phyloP scores from a whole-genome alignment of 2,329 filamentous ascomycete species.

The Gliomastix tumulicola region DNA sequence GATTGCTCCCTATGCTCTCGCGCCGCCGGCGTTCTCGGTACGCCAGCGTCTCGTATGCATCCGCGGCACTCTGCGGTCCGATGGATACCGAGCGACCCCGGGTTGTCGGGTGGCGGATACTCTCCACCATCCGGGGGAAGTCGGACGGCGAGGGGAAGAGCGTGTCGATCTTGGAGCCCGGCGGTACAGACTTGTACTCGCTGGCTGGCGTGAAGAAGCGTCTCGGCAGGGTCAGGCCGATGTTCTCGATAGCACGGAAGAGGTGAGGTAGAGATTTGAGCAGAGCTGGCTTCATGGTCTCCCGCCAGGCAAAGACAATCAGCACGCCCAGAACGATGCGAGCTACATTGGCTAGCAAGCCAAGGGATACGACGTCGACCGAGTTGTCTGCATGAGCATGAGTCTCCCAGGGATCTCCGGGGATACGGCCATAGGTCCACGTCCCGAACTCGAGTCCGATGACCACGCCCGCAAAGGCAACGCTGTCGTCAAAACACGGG shows the following conservation, averaged over 20 bases:
- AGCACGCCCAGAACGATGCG: slow-evolving; percentile 76
- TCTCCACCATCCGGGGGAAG: slow-evolving; percentile 73
- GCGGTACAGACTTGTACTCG: slow-evolving; percentile 78
- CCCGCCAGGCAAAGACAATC: slow-evolving; percentile 84
- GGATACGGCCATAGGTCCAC: slow-evolving; percentile 69
- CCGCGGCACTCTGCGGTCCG: slow-evolving; percentile 90
- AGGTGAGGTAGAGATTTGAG: slow-evolving; percentile 74
- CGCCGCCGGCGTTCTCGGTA: slow-evolving; percentile 65
- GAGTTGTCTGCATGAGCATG: slow-evolving; percentile 42
- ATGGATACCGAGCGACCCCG: slow-evolving; percentile 79
- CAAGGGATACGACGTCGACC: slow-evolving; percentile 60
- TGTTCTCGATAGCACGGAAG: slow-evolving; percentile 77
- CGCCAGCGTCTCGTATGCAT: slow-evolving; percentile 91
- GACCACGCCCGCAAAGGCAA: slow-evolving; percentile 85
- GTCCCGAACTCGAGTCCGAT: slow-evolving; percentile 77
- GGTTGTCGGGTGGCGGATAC: slow-evolving; percentile 65
- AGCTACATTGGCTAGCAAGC: slow-evolving; percentile 53
- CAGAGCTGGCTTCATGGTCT: slow-evolving; percentile 77
- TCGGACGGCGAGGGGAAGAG: slow-evolving; percentile 86
- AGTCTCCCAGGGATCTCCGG: slow-evolving; percentile 32
- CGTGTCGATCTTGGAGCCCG: slow-evolving; percentile 66
- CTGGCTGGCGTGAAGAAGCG: slow-evolving; percentile 88
- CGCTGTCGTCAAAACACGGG: slow-evolving; percentile 93
- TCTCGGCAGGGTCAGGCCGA: slow-evolving; percentile 73
- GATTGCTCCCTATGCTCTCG: slow-evolving; percentile 47